phyloP scores from a whole-genome alignment of 805 yeast species.

The Starmerella bombi region DNA sequence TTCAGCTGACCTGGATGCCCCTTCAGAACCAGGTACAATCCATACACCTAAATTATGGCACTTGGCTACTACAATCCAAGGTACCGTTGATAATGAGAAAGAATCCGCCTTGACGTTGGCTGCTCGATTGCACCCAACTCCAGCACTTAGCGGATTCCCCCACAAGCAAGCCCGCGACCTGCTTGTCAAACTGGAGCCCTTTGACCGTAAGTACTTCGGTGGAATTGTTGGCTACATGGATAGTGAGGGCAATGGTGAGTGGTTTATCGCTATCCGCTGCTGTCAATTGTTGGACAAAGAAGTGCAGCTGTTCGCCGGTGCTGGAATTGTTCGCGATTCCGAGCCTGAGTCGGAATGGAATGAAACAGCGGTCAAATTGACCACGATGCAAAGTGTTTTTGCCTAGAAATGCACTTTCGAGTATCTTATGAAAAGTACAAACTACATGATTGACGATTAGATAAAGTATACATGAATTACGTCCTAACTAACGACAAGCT shows the following conservation, averaged over 20 bases:
- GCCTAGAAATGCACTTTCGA: too few species aligned
- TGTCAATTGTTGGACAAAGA: conserved; percentile 1
- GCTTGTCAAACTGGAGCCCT: conserved; percentile 8
- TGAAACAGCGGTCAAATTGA: conserved; percentile 12
- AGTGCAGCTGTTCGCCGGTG: conserved; percentile 13
- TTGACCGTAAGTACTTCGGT: conserved; percentile 15
- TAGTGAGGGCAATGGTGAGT: conserved; percentile 13
- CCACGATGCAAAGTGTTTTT: conserved; percentile 9
- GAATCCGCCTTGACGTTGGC: conserved; percentile 9
- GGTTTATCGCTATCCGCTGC: conserved; percentile 14
- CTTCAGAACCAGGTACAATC: conserved; percentile 3
- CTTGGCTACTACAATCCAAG: conserved; percentile 8
- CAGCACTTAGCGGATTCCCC: conserved; percentile 15
- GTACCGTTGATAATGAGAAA: neutral
- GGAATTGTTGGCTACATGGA: conserved; percentile 15
- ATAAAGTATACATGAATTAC: too few species aligned
- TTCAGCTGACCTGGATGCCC: conserved; percentile 3
- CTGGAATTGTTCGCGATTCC: conserved; percentile 14
- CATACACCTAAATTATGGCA: conserved; percentile 12
- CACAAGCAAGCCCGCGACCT: conserved; percentile 7
- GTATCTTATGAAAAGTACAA: too few species aligned
- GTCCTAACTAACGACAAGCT: too few species aligned
- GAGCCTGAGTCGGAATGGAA: conserved; percentile 15
- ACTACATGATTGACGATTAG: too few species aligned
- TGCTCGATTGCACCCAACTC: conserved; percentile 12